Percentiles rank a stretch among this genome's conserved stretches.
These are phyloP conservation scores for Aspergillus neotritici DNA, from an alignment of 2,329 filamentous ascomycete species.

Conservation along the genomic window DNA sequence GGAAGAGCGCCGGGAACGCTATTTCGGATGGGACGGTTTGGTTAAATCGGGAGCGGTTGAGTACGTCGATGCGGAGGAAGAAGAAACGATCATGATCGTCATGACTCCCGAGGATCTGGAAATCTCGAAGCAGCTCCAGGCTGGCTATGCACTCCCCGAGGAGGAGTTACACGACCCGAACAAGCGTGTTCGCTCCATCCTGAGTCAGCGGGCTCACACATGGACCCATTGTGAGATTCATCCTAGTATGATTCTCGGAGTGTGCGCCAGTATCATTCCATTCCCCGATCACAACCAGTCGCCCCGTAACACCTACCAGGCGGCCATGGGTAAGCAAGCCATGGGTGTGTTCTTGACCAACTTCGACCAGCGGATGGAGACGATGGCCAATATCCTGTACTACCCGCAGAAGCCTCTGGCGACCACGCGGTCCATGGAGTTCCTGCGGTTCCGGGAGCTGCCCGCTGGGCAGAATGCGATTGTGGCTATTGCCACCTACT, in stretches of 20 bases:
- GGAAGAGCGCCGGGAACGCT: constrained; percentile 53
- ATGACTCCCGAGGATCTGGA: constrained; percentile 97
- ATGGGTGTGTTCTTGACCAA: constrained; percentile 99
- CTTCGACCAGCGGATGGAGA: constrained; percentile 95
- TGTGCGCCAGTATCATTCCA: constrained; percentile 98
- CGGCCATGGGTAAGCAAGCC: constrained; percentile 99
- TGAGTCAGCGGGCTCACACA: constrained; percentile 80
- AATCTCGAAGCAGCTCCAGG: constrained; percentile 63
- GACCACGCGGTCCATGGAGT: constrained; percentile 97
- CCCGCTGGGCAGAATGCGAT: constrained; percentile 97
- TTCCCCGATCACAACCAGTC: constrained; percentile 99
- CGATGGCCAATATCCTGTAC: constrained; percentile 98
- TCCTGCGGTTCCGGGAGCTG: constrained; percentile 93
- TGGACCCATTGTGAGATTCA: constrained; percentile 99
- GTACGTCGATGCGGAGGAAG: constrained; percentile 95
- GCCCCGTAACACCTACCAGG: constrained; percentile 97
- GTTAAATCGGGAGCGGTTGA: constrained; percentile 82
- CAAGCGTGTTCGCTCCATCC: constrained; percentile 77
- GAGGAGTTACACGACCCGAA: constrained; percentile 69
- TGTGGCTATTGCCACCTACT: constrained; percentile 94
- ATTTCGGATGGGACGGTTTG: constrained; percentile 84
- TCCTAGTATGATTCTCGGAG: constrained; percentile 96
- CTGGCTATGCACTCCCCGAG: constrained; percentile 54
- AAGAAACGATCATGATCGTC: constrained; percentile 97
- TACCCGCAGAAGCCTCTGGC: constrained; percentile 97